Percentiles rank a stretch among this genome's conserved stretches.
Evolutionary conservation across 192 early-diverging fungal genomes (phyloP).

Genomic region (Dissophora globulifera): DNA sequence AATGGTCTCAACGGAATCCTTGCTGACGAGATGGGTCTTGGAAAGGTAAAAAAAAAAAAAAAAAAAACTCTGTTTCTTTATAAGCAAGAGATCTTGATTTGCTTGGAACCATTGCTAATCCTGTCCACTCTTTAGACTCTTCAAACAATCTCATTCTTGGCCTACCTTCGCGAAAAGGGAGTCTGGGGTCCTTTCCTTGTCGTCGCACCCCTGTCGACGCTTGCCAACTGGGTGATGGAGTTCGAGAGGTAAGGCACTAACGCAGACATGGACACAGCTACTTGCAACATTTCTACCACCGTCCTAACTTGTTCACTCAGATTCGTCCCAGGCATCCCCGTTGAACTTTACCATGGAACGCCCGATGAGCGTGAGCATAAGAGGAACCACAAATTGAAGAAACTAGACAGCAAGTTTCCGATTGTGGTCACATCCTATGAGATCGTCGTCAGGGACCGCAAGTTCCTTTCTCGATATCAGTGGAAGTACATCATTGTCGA

Average conservation of each 20-base stretch:
- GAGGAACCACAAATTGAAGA: slow-evolving; percentile 71
- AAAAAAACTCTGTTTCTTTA: no score
- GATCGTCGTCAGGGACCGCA: slow-evolving; percentile 85
- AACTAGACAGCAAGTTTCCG: slow-evolving; percentile 75
- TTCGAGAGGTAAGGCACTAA: slow-evolving; percentile 80
- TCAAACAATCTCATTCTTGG: slow-evolving; percentile 93
- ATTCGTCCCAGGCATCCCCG: slow-evolving; percentile 83
- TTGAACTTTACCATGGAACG: slow-evolving; percentile 87
- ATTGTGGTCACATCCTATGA: slow-evolving; percentile 94
- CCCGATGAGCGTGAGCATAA: slow-evolving; percentile 77
- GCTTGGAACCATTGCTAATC: no score
- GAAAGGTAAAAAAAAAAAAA: slow-evolving; percentile 75
- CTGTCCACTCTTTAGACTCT: no score
- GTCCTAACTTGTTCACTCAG: slow-evolving; percentile 41
- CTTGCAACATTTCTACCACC: background rate
- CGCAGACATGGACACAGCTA: no score
- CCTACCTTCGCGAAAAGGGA: slow-evolving; percentile 79
- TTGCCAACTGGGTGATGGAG: slow-evolving; percentile 94
- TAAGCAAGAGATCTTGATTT: no score
- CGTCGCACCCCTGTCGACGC: slow-evolving; percentile 88
- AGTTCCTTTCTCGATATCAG: slow-evolving; percentile 72
- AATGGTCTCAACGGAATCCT: slow-evolving; percentile 97
- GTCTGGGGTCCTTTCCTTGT: slow-evolving; percentile 91
- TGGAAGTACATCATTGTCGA: slow-evolving; percentile 97
- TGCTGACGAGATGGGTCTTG: slow-evolving; percentile 96